Evolutionary conservation across 345 rosid species (phyloP).

Genomic region (Mallotus nudiflorus): DNA sequence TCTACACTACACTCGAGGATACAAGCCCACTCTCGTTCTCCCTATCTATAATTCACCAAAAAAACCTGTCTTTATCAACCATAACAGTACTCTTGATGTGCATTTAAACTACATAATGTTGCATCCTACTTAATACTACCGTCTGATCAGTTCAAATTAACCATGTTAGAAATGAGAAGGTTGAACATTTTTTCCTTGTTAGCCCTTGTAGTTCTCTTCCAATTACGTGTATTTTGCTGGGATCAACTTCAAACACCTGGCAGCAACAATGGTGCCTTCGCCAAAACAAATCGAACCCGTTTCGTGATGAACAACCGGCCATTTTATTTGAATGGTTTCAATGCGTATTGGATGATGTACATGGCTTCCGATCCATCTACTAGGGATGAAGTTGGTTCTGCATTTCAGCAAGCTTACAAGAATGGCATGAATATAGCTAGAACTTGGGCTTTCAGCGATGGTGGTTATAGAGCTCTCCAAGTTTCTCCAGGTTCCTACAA

Average conservation of each 20-base stretch:
- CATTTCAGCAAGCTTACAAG: constrained; percentile 52
- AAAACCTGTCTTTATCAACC: too few relatives aligned
- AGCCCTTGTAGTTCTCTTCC: not conserved
- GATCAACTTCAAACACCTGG: not conserved
- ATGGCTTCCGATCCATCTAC: constrained; percentile 55
- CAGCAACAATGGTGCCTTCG: constrained; percentile 24
- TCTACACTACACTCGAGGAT: not conserved
- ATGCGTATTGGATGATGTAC: constrained; percentile 82
- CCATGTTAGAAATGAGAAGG: constrained; percentile 28
- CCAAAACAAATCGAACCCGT: constrained; percentile 39
- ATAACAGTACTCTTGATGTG: not conserved
- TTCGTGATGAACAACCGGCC: constrained; percentile 45
- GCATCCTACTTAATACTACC: too few relatives aligned
- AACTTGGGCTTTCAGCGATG: constrained; percentile 84
- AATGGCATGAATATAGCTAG: constrained; percentile 69
- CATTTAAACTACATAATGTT: too few relatives aligned
- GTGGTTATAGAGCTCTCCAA: constrained; percentile 59
- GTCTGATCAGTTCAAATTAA: too few relatives aligned
- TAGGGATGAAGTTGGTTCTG: constrained; percentile 49
- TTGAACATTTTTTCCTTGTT: constrained; percentile 8
- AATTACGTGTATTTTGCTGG: not conserved
- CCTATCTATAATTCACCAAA: too few relatives aligned
- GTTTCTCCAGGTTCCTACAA: constrained; percentile 65
- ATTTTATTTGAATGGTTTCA: constrained; percentile 70
- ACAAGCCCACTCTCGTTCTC: too few relatives aligned